phyloP scores from a whole-genome alignment of 1,284 basidiomycete genomes.

The Trichosporon faecale region DNA sequence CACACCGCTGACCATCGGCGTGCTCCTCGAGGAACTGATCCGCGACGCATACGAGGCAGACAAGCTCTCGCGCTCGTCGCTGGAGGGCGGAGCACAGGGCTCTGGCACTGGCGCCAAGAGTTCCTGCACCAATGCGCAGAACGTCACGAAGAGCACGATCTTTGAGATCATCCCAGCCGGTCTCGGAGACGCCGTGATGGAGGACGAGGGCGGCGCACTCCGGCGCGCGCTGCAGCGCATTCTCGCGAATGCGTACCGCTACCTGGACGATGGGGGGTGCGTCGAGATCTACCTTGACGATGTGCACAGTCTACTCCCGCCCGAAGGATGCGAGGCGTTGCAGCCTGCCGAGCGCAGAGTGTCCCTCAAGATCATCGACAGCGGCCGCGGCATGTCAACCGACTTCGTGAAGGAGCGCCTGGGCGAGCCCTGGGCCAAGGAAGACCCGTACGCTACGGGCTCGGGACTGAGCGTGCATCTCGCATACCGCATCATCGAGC shows the following conservation, averaged over 20 bases:
- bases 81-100: constrained; percentile 21
- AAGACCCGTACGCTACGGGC: constrained; percentile 46
- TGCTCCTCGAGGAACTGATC: constrained; percentile 46
- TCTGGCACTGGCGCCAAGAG: no score
- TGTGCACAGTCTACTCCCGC: constrained; percentile 35
- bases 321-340: constrained; percentile 42
- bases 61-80: constrained; percentile 43
- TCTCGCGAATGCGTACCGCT: constrained; percentile 48
- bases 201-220: constrained; percentile 44
- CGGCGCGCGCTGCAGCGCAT: constrained; percentile 41
- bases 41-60: constrained; percentile 41
- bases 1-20: constrained; percentile 32
- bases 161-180: not conserved
- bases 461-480: constrained; percentile 46
- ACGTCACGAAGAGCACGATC: not conserved
- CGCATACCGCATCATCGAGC: constrained; percentile 47
- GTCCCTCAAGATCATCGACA: constrained; percentile 41
- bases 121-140: not conserved
- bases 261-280: constrained; percentile 44
- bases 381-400: constrained; percentile 42
- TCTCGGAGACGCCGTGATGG: constrained; percentile 37
- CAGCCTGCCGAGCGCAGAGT: constrained; percentile 15
- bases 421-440: constrained; percentile 42
- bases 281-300: constrained; percentile 47
- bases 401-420: constrained; percentile 40